phyloP scores from a whole-genome alignment of 257 asterid genomes.

The Gentiana straminea region DNA sequence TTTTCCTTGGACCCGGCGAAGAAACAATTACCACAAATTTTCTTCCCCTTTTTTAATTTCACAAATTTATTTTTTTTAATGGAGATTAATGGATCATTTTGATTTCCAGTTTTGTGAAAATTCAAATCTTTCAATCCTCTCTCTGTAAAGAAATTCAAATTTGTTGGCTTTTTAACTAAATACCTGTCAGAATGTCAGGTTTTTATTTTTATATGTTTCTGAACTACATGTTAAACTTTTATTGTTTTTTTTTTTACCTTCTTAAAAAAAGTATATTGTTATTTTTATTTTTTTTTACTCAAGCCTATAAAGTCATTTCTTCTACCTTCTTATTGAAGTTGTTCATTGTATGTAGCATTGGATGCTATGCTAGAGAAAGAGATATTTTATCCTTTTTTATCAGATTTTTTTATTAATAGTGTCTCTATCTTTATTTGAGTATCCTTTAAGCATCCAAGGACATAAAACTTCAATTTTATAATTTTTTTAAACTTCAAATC shows the following conservation, averaged over 20 bases:
- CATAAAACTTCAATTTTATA: neutral
- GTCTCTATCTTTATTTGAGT: neutral
- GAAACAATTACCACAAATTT: too few species aligned
- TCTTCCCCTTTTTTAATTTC: too few species aligned
- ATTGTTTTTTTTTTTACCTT: constrained; percentile 11
- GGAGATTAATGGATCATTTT: too few species aligned
- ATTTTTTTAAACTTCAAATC: too few species aligned
- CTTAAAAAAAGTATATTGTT: constrained; percentile 5
- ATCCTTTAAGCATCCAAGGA: constrained; percentile 1
- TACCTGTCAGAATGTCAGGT: too few species aligned
- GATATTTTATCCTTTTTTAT: constrained; percentile 14
- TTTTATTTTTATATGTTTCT: too few species aligned
- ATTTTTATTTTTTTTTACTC: constrained; percentile 11
- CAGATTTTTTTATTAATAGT: neutral
- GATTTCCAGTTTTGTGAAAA: too few species aligned
- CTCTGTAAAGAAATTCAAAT: too few species aligned
- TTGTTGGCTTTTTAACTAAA: too few species aligned
- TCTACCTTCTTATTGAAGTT: constrained; percentile 10
- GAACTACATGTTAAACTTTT: neutral
- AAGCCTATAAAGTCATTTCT: constrained; percentile 11
- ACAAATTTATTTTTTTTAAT: too few species aligned
- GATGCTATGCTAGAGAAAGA: constrained; percentile 17
- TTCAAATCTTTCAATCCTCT: too few species aligned
- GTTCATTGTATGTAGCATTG: constrained; percentile 25
- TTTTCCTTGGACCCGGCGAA: too few species aligned